Evolutionary conservation across 2,329 filamentous ascomycete species (phyloP).

Genomic region (Karstenula rhodostoma): DNA sequence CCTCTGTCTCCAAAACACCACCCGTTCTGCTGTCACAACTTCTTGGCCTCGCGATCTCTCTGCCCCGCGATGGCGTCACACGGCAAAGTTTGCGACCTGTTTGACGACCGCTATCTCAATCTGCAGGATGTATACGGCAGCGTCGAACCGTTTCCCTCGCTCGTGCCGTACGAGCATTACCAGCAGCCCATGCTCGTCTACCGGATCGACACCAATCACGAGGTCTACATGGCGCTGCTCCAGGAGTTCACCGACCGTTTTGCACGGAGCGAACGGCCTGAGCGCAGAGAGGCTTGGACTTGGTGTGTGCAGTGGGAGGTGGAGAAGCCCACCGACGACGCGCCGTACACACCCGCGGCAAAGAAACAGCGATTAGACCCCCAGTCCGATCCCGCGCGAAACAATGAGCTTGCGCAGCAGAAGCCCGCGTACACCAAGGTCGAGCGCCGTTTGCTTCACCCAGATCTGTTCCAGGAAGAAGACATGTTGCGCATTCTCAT

Average conservation of each 20-base stretch:
- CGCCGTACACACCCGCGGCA: constrained; percentile 17
- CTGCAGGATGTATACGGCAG: constrained; percentile 43
- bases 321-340: constrained; percentile 12
- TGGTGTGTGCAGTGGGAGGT: constrained; percentile 46
- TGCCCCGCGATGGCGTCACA: constrained; percentile 34
- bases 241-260: constrained; percentile 40
- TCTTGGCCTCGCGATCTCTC: not conserved
- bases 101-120: constrained; percentile 42
- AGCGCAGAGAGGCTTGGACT: constrained; percentile 40
- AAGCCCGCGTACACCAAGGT: constrained; percentile 25
- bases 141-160: constrained; percentile 38
- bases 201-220: constrained; percentile 36
- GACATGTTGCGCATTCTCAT: constrained; percentile 41
- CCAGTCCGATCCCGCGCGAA: not conserved
- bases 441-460: constrained; percentile 30
- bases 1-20: too few species aligned
- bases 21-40: not conserved
- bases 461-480: constrained; percentile 36
- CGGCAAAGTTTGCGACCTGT: constrained; percentile 40
- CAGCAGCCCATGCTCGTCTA: constrained; percentile 33
- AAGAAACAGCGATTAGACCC: constrained; percentile 36
- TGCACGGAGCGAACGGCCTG: constrained; percentile 24
- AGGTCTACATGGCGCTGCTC: constrained; percentile 35
- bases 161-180: constrained; percentile 44
- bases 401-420: not conserved